These are phyloP conservation scores for Gossypium australe DNA, from an alignment of 345 rosid species.

Conservation along the genomic window DNA sequence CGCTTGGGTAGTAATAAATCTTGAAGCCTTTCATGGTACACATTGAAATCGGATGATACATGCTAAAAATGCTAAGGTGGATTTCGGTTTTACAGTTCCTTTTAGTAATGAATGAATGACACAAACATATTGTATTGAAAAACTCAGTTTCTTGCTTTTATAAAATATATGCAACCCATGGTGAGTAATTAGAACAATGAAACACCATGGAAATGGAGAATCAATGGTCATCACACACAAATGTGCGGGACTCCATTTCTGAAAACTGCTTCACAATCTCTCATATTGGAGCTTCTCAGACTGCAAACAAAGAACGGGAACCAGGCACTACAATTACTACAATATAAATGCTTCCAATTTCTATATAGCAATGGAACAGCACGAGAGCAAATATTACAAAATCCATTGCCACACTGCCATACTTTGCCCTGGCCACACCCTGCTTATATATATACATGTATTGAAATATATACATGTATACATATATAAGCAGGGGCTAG, in stretches of 20 bases:
- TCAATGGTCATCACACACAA: background rate
- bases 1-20: too few species aligned
- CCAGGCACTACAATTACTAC: background rate
- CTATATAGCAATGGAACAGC: background rate
- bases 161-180: constrained; percentile 8
- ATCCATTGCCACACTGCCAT: background rate
- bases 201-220: background rate
- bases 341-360: background rate
- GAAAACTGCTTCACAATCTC: constrained; percentile 5
- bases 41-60: too few species aligned
- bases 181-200: background rate
- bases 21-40: too few species aligned
- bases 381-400: background rate
- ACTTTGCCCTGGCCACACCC: background rate
- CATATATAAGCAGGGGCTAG: too few species aligned
- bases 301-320: constrained; percentile 35
- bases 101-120: constrained; percentile 9
- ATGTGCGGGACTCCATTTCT: constrained; percentile 7
- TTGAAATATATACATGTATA: too few species aligned
- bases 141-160: background rate
- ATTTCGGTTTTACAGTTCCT: too few species aligned
- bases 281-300: constrained; percentile 60
- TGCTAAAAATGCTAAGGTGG: background rate
- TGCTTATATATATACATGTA: too few species aligned
- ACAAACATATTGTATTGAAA: background rate